These are phyloP conservation scores for Trichosanthes truncata DNA, from an alignment of 306 rosid genomes.

Conservation along the genomic window DNA sequence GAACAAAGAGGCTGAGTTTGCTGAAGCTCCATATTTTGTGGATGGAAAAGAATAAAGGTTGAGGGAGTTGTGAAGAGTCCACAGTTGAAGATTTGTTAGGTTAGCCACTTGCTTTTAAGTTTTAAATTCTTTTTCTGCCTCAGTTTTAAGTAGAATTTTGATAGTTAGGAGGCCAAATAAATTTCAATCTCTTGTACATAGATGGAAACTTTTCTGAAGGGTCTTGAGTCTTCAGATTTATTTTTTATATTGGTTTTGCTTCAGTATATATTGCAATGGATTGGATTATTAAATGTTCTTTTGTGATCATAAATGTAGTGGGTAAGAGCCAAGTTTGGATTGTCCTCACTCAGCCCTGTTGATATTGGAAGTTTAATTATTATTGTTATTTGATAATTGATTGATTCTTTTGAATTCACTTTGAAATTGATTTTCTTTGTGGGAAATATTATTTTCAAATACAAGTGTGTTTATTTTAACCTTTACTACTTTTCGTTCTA, in stretches of 20 bases:
- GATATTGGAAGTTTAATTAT: too few relatives aligned
- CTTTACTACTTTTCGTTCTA: too few relatives aligned
- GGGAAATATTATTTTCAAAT: too few relatives aligned
- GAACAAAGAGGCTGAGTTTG: constrained; percentile 3
- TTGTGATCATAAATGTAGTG: background rate
- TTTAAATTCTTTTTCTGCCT: background rate
- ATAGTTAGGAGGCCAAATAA: background rate
- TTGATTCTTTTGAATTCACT: too few relatives aligned
- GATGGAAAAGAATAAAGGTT: background rate
- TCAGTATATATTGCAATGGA: background rate
- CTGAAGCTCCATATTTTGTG: background rate
- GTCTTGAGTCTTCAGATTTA: background rate
- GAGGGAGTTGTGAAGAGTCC: background rate
- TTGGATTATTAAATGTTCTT: background rate
- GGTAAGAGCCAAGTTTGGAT: background rate
- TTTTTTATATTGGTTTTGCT: background rate
- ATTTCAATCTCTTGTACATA: background rate
- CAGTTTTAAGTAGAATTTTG: background rate
- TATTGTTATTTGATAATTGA: too few relatives aligned
- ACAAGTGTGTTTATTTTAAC: too few relatives aligned
- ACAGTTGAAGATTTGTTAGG: background rate
- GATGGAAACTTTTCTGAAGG: background rate
- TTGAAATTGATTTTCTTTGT: too few relatives aligned
- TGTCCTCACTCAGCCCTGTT: background rate
- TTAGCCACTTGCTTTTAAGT: background rate